Evolutionary conservation across 768 basidiomycete species (phyloP), one percentile per base, ranked within the genome.

Genomic region (Rhodotorula graminis): DNA sequence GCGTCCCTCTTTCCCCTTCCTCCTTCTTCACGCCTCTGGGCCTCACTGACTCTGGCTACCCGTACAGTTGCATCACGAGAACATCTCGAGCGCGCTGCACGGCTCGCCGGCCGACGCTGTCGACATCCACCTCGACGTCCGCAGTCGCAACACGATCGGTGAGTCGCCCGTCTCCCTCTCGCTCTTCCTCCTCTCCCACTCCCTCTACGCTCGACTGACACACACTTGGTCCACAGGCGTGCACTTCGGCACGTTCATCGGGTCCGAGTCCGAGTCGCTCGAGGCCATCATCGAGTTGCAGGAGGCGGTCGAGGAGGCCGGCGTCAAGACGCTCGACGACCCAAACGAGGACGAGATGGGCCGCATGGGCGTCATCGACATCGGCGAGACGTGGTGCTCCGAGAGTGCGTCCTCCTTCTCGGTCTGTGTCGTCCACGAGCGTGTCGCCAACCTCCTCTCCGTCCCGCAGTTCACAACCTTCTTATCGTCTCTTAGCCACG

Each of bases 171-270:
- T 9, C 37, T 37, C 37, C 37, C 53, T 14, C 12, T 8, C 5
- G 25, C 8, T 37, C 33, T 33, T 27, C 40, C 40, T 37, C 27
- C 33, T n/a, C 49, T 23, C 12, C 18, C 56, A 46, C 33, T 12
- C 25, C 29, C 23, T 65, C 52, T 25, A n/a, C n/a, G n/a, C n/a
- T n/a, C n/a, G n/a, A n/a, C 55, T 55, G 5, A 29, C 55, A 55
- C 2, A 2, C 44, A 12, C 49, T 49, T 3, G 3, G 18, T 5
- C 16, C 14, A 25, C 58, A 70, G 73, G 67, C 21, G 83, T 84
- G 80, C 84, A 84, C 72, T 84, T 84, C 69, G 84, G 80, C 40
- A 84, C 84, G 25, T 84, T 84, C 70, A 81, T 82, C 50, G 84
- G 84, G 1, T 79, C 79, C 62, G 82, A 83, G 55, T 78, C 79